Base-by-base conservation (phyloP, 345 rosid genomes). In the Gossypium herbaceum region DNA sequence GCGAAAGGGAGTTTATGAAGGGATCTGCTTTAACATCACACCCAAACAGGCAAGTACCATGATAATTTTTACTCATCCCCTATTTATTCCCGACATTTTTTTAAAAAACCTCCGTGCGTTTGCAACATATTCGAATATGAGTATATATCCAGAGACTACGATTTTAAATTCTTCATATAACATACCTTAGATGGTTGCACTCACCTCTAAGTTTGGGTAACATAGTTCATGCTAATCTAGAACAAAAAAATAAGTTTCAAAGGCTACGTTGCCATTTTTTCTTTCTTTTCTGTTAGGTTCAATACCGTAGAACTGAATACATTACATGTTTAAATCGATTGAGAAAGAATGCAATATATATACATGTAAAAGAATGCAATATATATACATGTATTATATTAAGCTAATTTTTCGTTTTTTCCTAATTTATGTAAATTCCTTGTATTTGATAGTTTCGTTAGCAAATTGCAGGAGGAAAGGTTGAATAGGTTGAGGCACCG, bases 41-140 rank as follows among this genome's bases (percentile, higher is more conserved):
- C 97, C 98, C 63, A 80, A 67, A 55, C 98, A 94, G 91, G 98
- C 85, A 85, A 82, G 89, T 83, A 50, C 60, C 57, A 58, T n/a
- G 22, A 22, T 48, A 8, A 3, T 25, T 34, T 34, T 34, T 34
- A 4, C 7, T 34, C 41, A 34, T 5, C 41, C 5, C 41, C 41
- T 34, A 34, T 34, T 4, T 34, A 5, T 4, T 34, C 1, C 1
- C 7, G 41, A 34, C 41, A 4, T 34, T 34, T 34, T 34, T 5
- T 34, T 34, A 5, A 34, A 34, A 7, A 34, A 34, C 41, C 7
- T 34, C 41, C 1, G 41, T 34, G 41, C 41, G 41, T 34, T 5
- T 3, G 50, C 50, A 45, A 34, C 13, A 45, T 45, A 9, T 45
- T 45, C 50, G 12, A 11, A 45, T 8, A 45, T 45, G 50, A 45